phyloP scores from a whole-genome alignment of 345 rosid species.

The Populus simonii region DNA sequence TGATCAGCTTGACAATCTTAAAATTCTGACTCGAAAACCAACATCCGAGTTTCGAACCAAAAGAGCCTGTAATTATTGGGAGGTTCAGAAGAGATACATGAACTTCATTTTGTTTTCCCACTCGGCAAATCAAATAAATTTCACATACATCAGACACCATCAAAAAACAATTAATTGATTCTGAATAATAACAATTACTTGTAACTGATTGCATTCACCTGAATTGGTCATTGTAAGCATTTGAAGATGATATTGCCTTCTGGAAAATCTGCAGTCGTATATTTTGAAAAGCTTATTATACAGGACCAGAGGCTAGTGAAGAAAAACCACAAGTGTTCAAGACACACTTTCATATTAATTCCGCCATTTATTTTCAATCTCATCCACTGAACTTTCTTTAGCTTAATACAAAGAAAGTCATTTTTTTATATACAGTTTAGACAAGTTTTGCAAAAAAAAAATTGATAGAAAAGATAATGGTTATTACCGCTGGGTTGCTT shows the following conservation, averaged over 20 bases:
- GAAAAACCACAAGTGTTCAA: neutral
- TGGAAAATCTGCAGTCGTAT: constrained; percentile 78
- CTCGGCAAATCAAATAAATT: neutral
- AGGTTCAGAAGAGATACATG: neutral
- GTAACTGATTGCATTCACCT: constrained; percentile 39
- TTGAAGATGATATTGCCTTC: constrained; percentile 92
- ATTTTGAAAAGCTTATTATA: neutral
- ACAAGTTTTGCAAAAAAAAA: neutral
- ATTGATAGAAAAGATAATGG: too few species aligned
- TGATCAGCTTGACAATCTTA: neutral
- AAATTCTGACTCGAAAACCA: neutral
- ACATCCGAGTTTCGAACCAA: neutral
- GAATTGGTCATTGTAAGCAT: constrained; percentile 96
- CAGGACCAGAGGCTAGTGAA: neutral
- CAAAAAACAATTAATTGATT: neutral
- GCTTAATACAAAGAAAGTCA: neutral
- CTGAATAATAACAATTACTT: neutral
- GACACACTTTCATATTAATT: neutral
- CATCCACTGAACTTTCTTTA: neutral
- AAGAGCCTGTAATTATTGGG: neutral
- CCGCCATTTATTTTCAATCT: neutral
- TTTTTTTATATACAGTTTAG: neutral
- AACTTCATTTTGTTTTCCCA: neutral
- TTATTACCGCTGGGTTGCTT: constrained; percentile 95
- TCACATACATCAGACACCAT: neutral